Evolutionary conservation across 768 basidiomycete species (phyloP).

Genomic region (Suillus subaureus): DNA sequence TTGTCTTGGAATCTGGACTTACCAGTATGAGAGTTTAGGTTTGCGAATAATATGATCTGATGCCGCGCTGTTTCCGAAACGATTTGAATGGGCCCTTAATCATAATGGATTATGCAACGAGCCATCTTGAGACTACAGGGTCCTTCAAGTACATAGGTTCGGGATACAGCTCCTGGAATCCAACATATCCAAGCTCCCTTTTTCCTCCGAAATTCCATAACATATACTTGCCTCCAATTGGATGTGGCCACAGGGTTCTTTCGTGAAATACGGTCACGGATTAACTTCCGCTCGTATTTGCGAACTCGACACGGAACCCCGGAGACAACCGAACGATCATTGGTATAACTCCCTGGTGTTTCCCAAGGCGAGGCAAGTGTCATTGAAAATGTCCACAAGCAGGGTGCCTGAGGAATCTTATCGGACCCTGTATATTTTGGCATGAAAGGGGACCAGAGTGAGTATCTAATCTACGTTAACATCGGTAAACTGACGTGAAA

Average conservation of each 20-base stretch:
- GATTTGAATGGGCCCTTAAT: neutral
- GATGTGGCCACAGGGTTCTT: neutral
- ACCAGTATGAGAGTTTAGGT: neutral
- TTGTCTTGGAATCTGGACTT: neutral
- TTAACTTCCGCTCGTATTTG: neutral
- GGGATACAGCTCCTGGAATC: neutral
- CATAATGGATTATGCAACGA: neutral
- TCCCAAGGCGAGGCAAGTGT: neutral
- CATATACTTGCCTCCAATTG: neutral
- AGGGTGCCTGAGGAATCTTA: neutral
- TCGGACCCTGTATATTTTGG: neutral
- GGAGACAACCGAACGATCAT: neutral
- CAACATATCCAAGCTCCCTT: neutral
- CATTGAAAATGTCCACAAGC: neutral
- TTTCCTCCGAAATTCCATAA: neutral
- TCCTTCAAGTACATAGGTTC: neutral
- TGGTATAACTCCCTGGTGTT: neutral
- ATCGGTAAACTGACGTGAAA: neutral
- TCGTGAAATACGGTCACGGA: neutral
- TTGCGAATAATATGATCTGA: neutral
- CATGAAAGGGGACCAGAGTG: neutral
- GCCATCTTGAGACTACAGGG: neutral
- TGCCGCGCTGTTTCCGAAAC: neutral
- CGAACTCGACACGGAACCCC: neutral
- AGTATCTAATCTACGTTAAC: conserved; percentile 1